phyloP scores from a whole-genome alignment of 2,329 filamentous ascomycete species.

The Cytospora mali region DNA sequence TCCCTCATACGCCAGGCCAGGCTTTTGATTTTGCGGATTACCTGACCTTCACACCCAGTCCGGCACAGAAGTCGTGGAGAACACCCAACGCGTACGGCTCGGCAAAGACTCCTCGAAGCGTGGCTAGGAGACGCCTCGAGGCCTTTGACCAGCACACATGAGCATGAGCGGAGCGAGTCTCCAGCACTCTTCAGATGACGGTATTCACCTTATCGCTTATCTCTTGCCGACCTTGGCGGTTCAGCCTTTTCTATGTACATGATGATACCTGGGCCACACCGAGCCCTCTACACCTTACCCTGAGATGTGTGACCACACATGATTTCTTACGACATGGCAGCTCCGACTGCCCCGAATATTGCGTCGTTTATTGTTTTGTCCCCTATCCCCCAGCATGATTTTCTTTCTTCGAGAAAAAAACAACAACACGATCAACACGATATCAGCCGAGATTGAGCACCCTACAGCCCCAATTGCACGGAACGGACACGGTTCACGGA shows the following conservation, averaged over 20 bases:
- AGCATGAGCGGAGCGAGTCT: neutral
- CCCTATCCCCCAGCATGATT: constrained; percentile 1
- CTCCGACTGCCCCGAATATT: constrained; percentile 10
- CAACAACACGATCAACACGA: constrained; percentile 4
- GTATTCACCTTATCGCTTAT: constrained; percentile 4
- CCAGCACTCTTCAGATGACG: neutral
- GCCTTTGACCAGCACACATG: constrained; percentile 73
- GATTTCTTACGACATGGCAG: constrained; percentile 13
- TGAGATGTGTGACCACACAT: neutral
- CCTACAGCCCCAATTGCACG: neutral
- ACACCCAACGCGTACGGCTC: constrained; percentile 65
- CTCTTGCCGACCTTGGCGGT: neutral
- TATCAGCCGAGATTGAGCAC: neutral
- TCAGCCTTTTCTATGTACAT: constrained; percentile 24
- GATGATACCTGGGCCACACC: constrained; percentile 27
- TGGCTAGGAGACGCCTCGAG: constrained; percentile 68
- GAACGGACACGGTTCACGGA: neutral
- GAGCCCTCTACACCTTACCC: constrained; percentile 17
- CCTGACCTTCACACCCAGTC: constrained; percentile 95
- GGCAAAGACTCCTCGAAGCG: constrained; percentile 61
- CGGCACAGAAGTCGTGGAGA: constrained; percentile 87
- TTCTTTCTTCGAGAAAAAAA: neutral
- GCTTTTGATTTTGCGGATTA: constrained; percentile 94
- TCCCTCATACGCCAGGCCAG: constrained; percentile 78
- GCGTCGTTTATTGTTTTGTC: constrained; percentile 2